Percentiles rank a stretch among this genome's conserved stretches.
Evolutionary conservation across 164 flowering plant species (phyloP).

Genomic region (Kalanchoe fedtschenkoi): DNA sequence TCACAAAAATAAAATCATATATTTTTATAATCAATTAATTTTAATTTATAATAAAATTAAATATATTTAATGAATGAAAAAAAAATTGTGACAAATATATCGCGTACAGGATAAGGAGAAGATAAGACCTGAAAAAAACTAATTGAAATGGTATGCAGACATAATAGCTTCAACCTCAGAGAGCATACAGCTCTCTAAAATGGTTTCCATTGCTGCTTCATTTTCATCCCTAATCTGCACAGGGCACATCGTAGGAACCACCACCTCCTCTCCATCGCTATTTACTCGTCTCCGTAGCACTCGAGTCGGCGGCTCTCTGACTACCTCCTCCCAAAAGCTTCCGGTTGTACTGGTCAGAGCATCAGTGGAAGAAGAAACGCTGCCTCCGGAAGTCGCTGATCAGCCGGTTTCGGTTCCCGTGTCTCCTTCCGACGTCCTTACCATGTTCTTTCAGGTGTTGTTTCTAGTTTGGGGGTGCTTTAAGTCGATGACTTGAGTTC

Average conservation of each 20-base stretch:
- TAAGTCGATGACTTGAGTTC: no score
- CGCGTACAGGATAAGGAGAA: no score
- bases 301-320: conserved; percentile 7
- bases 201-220: conserved; percentile 33
- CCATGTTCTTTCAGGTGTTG: conserved; percentile 71
- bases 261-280: conserved; percentile 8
- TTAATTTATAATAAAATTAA: no score
- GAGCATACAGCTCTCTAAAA: conserved; percentile 7
- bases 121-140: no score
- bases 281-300: conserved; percentile 5
- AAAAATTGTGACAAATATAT: no score
- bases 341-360: conserved; percentile 10
- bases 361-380: conserved; percentile 21
- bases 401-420: conserved; percentile 66
- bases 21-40: no score
- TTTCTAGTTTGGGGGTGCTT: not conserved
- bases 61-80: no score
- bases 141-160: no score
- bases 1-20: no score
- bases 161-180: no score
- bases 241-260: conserved; percentile 1
- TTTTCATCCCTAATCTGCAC: conserved; percentile 16
- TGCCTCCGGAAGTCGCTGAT: conserved; percentile 15
- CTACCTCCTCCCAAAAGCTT: conserved; percentile 3
- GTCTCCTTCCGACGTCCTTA: conserved; percentile 78